A percentile compares a stretch with the other conserved stretches of the same genome.
Evolutionary conservation across 1,284 basidiomycete genomes (phyloP).

Genomic region (Acaromyces ingoldii): DNA sequence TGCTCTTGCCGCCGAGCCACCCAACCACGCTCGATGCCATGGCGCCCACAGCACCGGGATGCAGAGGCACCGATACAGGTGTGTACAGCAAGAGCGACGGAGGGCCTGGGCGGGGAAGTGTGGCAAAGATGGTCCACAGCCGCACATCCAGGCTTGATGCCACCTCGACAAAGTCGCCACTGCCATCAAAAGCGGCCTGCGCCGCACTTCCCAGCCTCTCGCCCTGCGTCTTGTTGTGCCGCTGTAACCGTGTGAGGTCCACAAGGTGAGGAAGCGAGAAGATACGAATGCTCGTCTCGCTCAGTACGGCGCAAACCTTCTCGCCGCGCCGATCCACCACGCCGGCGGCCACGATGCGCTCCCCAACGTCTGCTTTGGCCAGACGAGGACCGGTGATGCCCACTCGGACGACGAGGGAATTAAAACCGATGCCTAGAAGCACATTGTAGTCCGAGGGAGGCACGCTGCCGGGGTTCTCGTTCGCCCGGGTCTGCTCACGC

Average conservation of each 20-base stretch:
- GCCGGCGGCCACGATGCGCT: conserved; percentile 24
- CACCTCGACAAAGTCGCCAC: conserved; percentile 42
- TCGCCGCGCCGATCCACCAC: conserved; percentile 27
- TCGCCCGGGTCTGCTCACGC: conserved; percentile 17
- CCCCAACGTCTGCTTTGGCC: conserved; percentile 26
- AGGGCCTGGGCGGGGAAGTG: conserved; percentile 26
- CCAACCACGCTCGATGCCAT: conserved; percentile 17
- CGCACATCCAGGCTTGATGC: conserved; percentile 38
- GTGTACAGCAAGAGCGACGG: conserved; percentile 30
- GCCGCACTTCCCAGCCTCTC: conserved; percentile 14
- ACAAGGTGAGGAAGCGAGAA: conserved; percentile 36
- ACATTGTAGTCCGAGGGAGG: conserved; percentile 13
- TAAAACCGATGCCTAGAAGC: conserved; percentile 5
- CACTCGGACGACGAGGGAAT: conserved; percentile 9
- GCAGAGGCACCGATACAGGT: conserved; percentile 24
- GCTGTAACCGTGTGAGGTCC: conserved; percentile 29
- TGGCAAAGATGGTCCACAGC: conserved; percentile 39
- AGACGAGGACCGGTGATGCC: conserved; percentile 33
- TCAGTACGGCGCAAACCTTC: conserved; percentile 28
- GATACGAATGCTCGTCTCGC: conserved; percentile 27
- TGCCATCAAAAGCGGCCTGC: conserved; percentile 12
- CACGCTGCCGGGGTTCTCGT: not conserved
- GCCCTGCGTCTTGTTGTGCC: conserved; percentile 29
- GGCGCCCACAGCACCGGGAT: conserved; percentile 30
- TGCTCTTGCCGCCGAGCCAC: conserved; percentile 11